Percentiles rank a stretch among this genome's conserved stretches.
Conservation (phyloP, 2,329 filamentous ascomycete species). For the Simplicillium sp. region DNA sequence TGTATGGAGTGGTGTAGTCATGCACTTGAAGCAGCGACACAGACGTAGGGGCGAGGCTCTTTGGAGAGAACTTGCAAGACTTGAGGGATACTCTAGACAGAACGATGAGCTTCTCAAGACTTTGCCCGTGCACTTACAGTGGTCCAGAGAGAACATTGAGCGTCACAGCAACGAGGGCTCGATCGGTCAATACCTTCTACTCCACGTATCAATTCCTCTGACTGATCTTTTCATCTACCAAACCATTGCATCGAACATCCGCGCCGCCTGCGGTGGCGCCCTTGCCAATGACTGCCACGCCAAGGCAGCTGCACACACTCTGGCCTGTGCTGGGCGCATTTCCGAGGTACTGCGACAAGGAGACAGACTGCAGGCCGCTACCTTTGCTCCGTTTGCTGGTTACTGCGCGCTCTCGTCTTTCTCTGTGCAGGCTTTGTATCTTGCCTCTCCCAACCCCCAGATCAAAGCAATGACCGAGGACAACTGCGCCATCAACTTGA, state of each 20-base stretch:
- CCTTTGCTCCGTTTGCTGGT: constrained; percentile 86
- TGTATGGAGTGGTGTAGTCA: constrained; percentile 82
- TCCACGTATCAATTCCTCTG: constrained; percentile 86
- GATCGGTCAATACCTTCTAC: constrained; percentile 83
- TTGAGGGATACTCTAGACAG: constrained; percentile 59
- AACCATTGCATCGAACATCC: constrained; percentile 67
- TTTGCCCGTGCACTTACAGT: constrained; percentile 64
- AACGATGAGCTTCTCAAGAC: constrained; percentile 59
- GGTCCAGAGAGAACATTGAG: constrained; percentile 73
- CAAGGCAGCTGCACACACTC: constrained; percentile 64
- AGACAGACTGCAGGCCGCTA: constrained; percentile 55
- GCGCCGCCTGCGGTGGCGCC: constrained; percentile 54
- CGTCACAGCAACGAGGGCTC: constrained; percentile 76
- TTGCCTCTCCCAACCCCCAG: constrained; percentile 73
- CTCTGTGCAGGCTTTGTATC: constrained; percentile 87
- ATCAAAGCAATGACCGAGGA: constrained; percentile 72
- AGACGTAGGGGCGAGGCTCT: constrained; percentile 68
- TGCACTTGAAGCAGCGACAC: constrained; percentile 83
- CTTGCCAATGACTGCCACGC: constrained; percentile 71
- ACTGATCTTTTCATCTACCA: constrained; percentile 84
- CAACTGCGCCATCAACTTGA: constrained; percentile 79
- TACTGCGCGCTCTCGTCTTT: constrained; percentile 92
- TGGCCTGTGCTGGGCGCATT: constrained; percentile 78
- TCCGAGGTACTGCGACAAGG: constrained; percentile 75
- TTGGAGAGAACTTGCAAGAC: constrained; percentile 76